phyloP scores from a whole-genome alignment of 2,329 filamentous ascomycete genomes.

The Cyphellophora europaea region DNA sequence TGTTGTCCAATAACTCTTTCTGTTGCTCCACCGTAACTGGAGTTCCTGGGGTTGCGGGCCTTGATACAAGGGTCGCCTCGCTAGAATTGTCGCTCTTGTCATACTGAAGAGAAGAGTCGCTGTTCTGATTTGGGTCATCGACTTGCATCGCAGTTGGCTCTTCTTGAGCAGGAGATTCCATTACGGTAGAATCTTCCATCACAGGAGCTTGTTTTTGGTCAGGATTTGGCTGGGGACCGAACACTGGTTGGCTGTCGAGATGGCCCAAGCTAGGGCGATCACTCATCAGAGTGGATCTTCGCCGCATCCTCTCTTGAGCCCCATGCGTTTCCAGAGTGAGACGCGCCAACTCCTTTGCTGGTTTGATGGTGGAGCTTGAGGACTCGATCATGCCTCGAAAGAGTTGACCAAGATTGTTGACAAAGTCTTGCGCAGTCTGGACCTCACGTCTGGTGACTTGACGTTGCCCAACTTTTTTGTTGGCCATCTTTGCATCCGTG shows the following conservation, averaged over 20 bases:
- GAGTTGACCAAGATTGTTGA: constrained; percentile 60
- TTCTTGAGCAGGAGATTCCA: constrained; percentile 6
- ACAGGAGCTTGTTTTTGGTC: constrained; percentile 6
- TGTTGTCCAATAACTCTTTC: constrained; percentile 22
- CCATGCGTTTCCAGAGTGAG: constrained; percentile 60
- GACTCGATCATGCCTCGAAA: constrained; percentile 64
- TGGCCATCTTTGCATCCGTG: constrained; percentile 51
- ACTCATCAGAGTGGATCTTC: constrained; percentile 30
- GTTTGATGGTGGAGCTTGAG: constrained; percentile 53
- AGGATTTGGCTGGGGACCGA: constrained; percentile 9
- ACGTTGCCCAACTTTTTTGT: constrained; percentile 67
- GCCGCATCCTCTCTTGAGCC: constrained; percentile 43
- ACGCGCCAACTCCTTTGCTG: constrained; percentile 68
- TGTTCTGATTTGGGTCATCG: constrained; percentile 1
- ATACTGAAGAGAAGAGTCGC: constrained; percentile 4
- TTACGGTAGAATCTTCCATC: constrained; percentile 3
- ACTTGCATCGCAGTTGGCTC: background rate
- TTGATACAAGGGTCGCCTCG: constrained; percentile 30
- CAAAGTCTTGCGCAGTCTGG: constrained; percentile 60
- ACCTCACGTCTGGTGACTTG: constrained; percentile 52
- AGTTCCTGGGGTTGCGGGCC: constrained; percentile 1
- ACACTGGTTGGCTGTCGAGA: constrained; percentile 11
- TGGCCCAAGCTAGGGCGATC: constrained; percentile 18
- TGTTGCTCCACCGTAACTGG: constrained; percentile 16
- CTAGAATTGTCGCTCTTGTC: constrained; percentile 20